These are phyloP conservation scores for Carex myosuroides DNA, from an alignment of 176 grass and related monocot genomes.

Conservation along the genomic window DNA sequence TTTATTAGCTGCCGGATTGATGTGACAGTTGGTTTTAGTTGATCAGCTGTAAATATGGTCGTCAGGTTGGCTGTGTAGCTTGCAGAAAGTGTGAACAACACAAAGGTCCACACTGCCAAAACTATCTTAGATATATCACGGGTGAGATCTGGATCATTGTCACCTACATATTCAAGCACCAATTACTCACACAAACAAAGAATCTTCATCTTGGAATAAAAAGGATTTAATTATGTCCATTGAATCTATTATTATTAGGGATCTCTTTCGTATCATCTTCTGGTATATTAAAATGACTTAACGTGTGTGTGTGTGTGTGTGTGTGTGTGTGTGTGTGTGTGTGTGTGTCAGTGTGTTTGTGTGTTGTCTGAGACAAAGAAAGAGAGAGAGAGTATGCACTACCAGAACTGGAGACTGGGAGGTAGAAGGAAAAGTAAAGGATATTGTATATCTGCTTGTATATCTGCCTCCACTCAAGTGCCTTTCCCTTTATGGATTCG, in stretches of 20 bases:
- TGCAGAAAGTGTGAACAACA: conserved; percentile 5
- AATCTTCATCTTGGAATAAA: no score
- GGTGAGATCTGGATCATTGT: not conserved
- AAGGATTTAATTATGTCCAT: no score
- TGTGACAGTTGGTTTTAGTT: not conserved
- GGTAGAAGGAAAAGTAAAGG: not conserved
- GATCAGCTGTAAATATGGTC: conserved; percentile 2
- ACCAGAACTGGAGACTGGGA: not conserved
- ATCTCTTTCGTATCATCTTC: no score
- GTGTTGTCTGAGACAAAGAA: not conserved
- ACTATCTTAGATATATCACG: not conserved
- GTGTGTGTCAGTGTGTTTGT: not conserved
- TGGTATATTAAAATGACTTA: no score
- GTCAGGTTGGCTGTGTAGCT: conserved; percentile 8
- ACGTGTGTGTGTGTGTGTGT: not conserved
- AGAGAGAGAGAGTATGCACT: not conserved
- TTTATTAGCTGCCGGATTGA: conserved; percentile 7
- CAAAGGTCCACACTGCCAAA: not conserved
- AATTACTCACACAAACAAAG: not conserved
- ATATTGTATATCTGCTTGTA: not conserved
- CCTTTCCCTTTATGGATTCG: no score
- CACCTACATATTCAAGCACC: not conserved
- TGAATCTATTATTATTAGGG: no score
- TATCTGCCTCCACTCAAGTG: not conserved
- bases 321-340: not conserved